A percentile compares a stretch with the other conserved stretches of the same genome.
These are phyloP conservation scores for Tetrahymena elliotti DNA, from an alignment of 73 alveolate genomes.

Conservation along the genomic window DNA sequence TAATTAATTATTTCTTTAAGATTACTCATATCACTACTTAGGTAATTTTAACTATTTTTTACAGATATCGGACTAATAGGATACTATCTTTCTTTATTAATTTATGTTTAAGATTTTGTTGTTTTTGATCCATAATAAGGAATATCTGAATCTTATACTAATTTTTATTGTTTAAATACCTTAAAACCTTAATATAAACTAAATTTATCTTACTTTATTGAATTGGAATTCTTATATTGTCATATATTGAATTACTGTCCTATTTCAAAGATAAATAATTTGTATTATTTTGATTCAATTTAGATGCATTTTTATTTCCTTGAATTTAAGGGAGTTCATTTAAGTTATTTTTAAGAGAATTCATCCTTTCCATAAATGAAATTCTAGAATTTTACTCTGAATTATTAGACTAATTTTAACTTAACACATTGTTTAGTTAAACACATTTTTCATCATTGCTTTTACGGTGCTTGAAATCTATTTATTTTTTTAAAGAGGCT, in stretches of 20 bases:
- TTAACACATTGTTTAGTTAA: not conserved
- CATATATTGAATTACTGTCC: not conserved
- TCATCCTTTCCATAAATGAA: not conserved
- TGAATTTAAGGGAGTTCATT: not conserved
- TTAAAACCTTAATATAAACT: too few species aligned
- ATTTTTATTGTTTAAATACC: not conserved
- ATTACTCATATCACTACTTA: not conserved
- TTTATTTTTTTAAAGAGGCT: not conserved
- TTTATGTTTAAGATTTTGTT: not conserved
- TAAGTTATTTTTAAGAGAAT: not conserved
- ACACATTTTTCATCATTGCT: not conserved
- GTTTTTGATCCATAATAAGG: not conserved
- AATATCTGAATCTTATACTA: not conserved
- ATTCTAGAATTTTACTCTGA: not conserved
- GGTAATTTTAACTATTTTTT: not conserved
- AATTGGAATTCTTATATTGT: not conserved
- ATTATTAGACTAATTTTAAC: not conserved
- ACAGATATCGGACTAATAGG: not conserved
- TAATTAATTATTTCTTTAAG: not conserved
- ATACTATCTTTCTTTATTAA: not conserved
- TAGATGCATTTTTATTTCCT: not conserved
- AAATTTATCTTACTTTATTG: not conserved
- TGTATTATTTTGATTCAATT: not conserved
- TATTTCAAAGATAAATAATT: not conserved
- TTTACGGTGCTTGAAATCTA: not conserved